Evolutionary conservation across 1,139 yeast species (phyloP), one percentile per base, ranked within the genome.

Genomic region (Cylindricascospora bacillispora): DNA sequence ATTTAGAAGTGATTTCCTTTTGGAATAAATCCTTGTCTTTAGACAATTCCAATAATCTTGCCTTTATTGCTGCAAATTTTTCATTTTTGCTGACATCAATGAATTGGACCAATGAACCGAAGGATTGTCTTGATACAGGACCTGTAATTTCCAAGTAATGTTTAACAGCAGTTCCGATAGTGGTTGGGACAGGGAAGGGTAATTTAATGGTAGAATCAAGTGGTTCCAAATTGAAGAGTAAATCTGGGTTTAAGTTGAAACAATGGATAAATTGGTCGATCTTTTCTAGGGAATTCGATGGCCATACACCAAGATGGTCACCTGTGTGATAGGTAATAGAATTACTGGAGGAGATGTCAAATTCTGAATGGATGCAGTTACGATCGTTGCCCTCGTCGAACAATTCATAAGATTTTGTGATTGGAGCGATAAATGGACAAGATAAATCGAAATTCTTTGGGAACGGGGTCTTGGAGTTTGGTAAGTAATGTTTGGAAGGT

Each of bases 221-320:
- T 2, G 83, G 64, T 47, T 70, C 73, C 49, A 86, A 65, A 32
- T 70, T 65, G 45, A 85, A 70, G 5, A 80, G 79, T 37, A 63
- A 63, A 44, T 70, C 71, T 24, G 61, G 64, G 17, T 56, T 47
- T 37, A 89, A 63, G 22, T 71, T 78, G 39, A 86, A 71, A 6
- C 81, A 73, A 29, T 61, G 47, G 38, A 79, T 59, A 45, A 89
- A 79, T 25, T 65, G 62, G 13, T 62, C 65, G 25, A 85, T 76
- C 47, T 81, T 74, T 49, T 76, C 83, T 49, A 77, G 66, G 3
- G 93, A 64, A 56, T 89, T 89, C 24, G 92, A 82, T 24, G 97
- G 89, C 93, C 95, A 81, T 36, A 89, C 63, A 9, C 95, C 97
- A 44, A 89, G 62, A 58, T 89, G 98, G 54, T 89, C 98, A 54